These are phyloP conservation scores for Westerdykella ornata DNA, from an alignment of 2,329 filamentous ascomycete genomes.

Conservation along the genomic window DNA sequence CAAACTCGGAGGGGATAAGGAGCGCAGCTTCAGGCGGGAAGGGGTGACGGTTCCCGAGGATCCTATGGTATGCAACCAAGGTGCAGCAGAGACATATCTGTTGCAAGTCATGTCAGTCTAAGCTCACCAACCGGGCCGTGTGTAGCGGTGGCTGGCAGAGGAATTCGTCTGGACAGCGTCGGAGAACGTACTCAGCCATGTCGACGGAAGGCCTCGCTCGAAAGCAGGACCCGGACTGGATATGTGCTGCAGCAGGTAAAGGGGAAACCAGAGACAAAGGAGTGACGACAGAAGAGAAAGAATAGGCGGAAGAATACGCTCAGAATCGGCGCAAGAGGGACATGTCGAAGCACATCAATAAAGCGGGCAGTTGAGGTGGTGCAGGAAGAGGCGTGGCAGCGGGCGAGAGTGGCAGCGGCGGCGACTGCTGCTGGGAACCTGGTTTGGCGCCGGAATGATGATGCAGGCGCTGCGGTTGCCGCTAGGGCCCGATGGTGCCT, in stretches of 20 bases:
- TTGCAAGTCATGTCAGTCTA: conserved; percentile 1
- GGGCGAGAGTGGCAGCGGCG: no score
- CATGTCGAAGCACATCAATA: neutral
- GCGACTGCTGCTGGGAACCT: no score
- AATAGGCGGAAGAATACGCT: conserved; percentile 3
- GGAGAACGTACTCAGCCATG: conserved; percentile 24
- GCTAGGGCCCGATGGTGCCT: no score
- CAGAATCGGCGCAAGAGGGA: neutral
- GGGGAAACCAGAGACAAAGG: no score
- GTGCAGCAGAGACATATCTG: conserved; percentile 32
- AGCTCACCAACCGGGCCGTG: neutral
- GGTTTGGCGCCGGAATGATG: no score
- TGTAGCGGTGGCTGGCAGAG: neutral
- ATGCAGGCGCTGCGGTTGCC: no score
- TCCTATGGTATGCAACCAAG: conserved; percentile 27
- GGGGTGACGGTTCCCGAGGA: conserved; percentile 30
- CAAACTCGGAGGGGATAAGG: conserved; percentile 28
- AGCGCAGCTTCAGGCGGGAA: conserved; percentile 28
- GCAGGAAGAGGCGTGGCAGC: no score
- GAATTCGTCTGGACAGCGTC: neutral
- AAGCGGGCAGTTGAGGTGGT: neutral
- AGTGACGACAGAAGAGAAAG: conserved; percentile 23
- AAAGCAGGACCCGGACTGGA: neutral
- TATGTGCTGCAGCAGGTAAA: neutral
- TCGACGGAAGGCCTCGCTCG: conserved; percentile 6